These are phyloP conservation scores for Eimeria sp. DNA, from an alignment of 169 alveolate species.

Conservation along the genomic window DNA sequence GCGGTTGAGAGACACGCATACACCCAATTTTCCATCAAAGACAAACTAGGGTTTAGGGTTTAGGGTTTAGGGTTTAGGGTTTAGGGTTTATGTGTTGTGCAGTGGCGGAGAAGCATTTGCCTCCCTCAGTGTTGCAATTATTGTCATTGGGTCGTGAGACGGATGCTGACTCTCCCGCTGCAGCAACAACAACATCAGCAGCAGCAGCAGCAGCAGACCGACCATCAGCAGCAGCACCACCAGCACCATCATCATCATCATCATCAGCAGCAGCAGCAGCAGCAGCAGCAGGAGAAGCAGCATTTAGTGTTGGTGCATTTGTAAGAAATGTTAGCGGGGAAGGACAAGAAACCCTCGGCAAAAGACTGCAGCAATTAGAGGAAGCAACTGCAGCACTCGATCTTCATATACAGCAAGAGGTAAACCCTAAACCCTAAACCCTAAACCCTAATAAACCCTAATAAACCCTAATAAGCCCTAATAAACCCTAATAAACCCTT, in stretches of 20 bases:
- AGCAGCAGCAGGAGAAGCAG: constrained; percentile 38
- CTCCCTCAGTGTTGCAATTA: constrained; percentile 39
- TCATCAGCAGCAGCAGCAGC: background rate
- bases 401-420: background rate
- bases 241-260: constrained; percentile 2
- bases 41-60: background rate
- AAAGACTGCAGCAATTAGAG: constrained; percentile 27
- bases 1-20: background rate
- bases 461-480: too few species aligned
- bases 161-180: background rate
- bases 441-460: constrained; percentile 10
- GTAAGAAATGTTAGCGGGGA: constrained; percentile 27
- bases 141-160: background rate
- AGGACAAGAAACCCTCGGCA: constrained; percentile 25
- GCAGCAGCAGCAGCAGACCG: too few species aligned
- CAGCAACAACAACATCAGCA: background rate
- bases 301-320: constrained; percentile 15
- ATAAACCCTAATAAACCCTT: too few species aligned
- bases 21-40: background rate
- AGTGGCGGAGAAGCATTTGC: constrained; percentile 39
- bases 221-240: constrained; percentile 27
- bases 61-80: constrained; percentile 27
- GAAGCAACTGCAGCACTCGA: constrained; percentile 15
- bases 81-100: constrained; percentile 11
- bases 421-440: constrained; percentile 33